Evolutionary conservation across 768 basidiomycete species (phyloP).

Genomic region (Boletus fagicola): DNA sequence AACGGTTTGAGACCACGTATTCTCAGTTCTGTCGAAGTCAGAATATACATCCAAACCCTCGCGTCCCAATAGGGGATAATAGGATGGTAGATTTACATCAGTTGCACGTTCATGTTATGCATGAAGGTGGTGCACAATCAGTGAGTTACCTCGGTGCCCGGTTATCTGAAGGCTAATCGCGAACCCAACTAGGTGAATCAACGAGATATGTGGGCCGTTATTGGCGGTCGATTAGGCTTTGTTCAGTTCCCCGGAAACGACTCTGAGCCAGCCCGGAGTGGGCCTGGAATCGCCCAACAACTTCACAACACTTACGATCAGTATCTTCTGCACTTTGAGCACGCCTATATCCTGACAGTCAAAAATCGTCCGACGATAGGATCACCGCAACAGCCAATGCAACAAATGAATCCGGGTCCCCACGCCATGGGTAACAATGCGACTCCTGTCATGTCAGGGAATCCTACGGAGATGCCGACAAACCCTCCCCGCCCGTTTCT

Average conservation of each 20-base stretch:
- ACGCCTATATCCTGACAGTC: conserved; percentile 47
- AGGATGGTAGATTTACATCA: conserved; percentile 57
- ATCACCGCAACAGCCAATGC: conserved; percentile 13
- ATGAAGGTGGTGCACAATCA: conserved; percentile 49
- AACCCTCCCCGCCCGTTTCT: conserved; percentile 8
- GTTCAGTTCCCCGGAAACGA: conserved; percentile 62
- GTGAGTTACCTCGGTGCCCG: conserved; percentile 35
- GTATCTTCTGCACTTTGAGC: conserved; percentile 57
- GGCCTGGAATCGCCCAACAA: conserved; percentile 59
- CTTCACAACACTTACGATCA: conserved; percentile 60
- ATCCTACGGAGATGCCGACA: conserved; percentile 20
- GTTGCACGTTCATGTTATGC: conserved; percentile 59
- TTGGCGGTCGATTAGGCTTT: conserved; percentile 67
- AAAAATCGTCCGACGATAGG: conserved; percentile 16
- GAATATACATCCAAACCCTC: conserved; percentile 39
- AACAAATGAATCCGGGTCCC: conserved; percentile 15
- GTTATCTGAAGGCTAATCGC: conserved; percentile 8
- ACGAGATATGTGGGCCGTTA: conserved; percentile 60
- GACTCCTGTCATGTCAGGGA: conserved; percentile 11
- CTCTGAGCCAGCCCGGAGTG: conserved; percentile 57
- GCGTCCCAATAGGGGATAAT: conserved; percentile 48
- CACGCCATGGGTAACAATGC: conserved; percentile 11
- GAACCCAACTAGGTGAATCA: conserved; percentile 44
- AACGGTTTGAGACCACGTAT: conserved; percentile 52
- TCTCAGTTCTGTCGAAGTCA: conserved; percentile 46